Evolutionary conservation across 495 filamentous ascomycete species (phyloP), one percentile per base, ranked within the genome.

Genomic region (Oidiodendron maius): DNA sequence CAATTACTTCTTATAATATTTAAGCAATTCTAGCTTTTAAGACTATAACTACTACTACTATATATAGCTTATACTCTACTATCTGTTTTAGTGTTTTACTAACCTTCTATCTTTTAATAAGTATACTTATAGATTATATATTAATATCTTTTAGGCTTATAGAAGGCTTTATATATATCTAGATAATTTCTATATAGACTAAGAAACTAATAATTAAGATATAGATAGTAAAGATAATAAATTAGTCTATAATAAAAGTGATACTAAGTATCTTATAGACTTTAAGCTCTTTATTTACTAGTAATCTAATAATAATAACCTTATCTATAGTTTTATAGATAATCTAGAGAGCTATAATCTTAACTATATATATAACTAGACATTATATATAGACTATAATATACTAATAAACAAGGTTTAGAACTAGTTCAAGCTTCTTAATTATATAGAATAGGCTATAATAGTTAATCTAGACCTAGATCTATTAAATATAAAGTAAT

Each of bases 401-500:
- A 8, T 32, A n/a, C 8, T n/a, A 8, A 32, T 32, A 32, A 8
- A 8, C 8, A n/a, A 32, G 28, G 28, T 8, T 8, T 32, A 32
- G 28, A n/a, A 32, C 28, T 32, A 32, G 28, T 32, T 32, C 28
- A 32, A 32, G 28, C 28, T 32, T n/a, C n/a, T 32, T 8, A 8
- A 32, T n/a, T 32, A 32, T n/a, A n/a, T n/a, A n/a, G 28, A 32
- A 32, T 32, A 39, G 16, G 36, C 36, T 17, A 17, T 39, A 39
- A 39, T 17, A 13, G 21, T 46, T 21, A 28, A 46, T 20, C 10
- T 28, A 4, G 6, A 11, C 18, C 44, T 28, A 13, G 4, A 15
- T 4, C 44, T 18, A 13, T 46, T 46, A 26, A 46, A 46, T 46
- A 6, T 39, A 20, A 18, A 38, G 18, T 20, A 46, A 20, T 8